phyloP scores from a whole-genome alignment of 2,329 filamentous ascomycete species.

The Diaporthe citriasiana region DNA sequence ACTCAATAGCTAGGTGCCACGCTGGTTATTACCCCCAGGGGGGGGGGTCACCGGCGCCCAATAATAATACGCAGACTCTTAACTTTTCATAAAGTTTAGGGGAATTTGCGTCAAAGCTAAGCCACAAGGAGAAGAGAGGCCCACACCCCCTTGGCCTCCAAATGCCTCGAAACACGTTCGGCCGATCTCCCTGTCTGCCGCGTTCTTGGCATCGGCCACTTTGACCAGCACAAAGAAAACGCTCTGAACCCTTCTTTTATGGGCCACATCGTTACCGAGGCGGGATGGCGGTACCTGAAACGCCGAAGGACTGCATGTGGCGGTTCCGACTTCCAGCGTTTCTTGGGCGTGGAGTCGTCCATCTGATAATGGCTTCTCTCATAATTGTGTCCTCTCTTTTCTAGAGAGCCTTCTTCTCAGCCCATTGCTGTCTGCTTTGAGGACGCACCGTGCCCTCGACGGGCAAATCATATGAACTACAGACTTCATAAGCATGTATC shows the following conservation, averaged over 20 bases:
- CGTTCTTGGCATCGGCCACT: constrained; percentile 28
- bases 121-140: neutral
- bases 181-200: constrained; percentile 10
- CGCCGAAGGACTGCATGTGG: neutral
- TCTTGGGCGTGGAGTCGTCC: neutral
- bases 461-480: neutral
- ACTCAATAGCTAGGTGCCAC: neutral
- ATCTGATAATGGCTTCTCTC: neutral
- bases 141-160: neutral
- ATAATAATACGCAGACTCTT: neutral
- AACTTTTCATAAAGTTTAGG: neutral
- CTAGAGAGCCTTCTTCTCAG: neutral
- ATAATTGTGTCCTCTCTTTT: neutral
- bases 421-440: neutral
- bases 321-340: neutral
- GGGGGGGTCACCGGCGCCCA: neutral
- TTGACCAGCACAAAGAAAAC: neutral
- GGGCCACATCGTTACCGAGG: neutral
- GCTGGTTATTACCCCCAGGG: neutral
- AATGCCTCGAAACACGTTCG: constrained; percentile 4
- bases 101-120: neutral
- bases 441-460: neutral
- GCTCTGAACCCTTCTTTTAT: neutral
- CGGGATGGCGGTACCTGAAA: constrained; percentile 28
- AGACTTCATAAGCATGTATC: neutral